A percentile compares a stretch with the other conserved stretches of the same genome.
phyloP scores from a whole-genome alignment of 2,329 filamentous ascomycete species.

The Sporothrix brasiliensis region DNA sequence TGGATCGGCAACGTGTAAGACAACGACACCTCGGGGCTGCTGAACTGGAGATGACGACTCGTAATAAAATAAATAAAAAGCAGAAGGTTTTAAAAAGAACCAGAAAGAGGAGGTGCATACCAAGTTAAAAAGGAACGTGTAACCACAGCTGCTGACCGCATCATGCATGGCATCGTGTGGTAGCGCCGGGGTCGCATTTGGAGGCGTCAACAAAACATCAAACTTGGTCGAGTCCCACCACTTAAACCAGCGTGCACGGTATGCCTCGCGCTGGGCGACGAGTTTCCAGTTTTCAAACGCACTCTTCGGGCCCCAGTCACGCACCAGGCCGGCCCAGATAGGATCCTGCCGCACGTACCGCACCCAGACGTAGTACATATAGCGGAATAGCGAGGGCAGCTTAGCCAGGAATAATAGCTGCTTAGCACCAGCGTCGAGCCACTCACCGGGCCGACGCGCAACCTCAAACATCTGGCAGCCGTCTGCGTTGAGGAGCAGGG shows the following conservation, averaged over 20 bases:
- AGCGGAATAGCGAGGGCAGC: constrained; percentile 74
- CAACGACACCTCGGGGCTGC: not conserved
- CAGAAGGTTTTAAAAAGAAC: constrained; percentile 31
- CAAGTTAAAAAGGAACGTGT: constrained; percentile 91
- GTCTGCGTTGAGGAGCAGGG: constrained; percentile 80
- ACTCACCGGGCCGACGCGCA: constrained; percentile 75
- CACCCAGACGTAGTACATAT: constrained; percentile 87
- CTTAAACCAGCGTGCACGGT: constrained; percentile 75
- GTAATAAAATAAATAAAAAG: not conserved
- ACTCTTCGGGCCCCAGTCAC: constrained; percentile 72
- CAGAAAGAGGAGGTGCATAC: constrained; percentile 50
- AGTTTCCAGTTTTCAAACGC: constrained; percentile 82
- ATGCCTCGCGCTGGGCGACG: constrained; percentile 74
- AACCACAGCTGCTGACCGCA: constrained; percentile 83
- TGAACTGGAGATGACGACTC: not conserved
- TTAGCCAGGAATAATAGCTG: constrained; percentile 75
- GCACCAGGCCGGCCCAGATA: constrained; percentile 77
- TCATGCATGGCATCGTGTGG: constrained; percentile 86
- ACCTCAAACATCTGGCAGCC: constrained; percentile 78
- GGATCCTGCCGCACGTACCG: constrained; percentile 76
- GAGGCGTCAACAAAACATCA: constrained; percentile 81
- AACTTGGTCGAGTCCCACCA: constrained; percentile 77
- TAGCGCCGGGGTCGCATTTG: constrained; percentile 86
- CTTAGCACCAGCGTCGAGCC: constrained; percentile 74
- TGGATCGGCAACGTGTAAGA: not conserved